phyloP scores from a whole-genome alignment of 176 grass and related monocot genomes.

The Avena eriantha region DNA sequence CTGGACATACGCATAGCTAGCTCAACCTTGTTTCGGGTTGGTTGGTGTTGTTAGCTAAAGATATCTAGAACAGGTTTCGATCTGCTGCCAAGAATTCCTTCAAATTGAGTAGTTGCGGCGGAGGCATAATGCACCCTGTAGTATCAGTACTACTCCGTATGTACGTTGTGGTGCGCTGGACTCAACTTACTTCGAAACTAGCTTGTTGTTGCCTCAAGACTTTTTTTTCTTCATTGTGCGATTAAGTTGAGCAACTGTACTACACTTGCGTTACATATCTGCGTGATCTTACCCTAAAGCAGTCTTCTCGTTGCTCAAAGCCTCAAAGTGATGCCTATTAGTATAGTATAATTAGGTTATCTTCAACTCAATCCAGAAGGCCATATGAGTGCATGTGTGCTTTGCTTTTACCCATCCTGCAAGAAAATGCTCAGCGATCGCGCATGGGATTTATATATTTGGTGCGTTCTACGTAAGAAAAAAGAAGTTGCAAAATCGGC shows the following conservation, averaged over 20 bases:
- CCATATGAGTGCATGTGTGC: background rate
- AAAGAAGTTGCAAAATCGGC: background rate
- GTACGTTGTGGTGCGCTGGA: background rate
- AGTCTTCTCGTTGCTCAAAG: background rate
- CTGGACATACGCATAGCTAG: background rate
- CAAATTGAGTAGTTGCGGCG: background rate
- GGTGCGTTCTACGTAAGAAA: background rate
- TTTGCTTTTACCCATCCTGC: background rate
- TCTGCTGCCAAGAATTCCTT: background rate
- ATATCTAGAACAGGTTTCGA: background rate
- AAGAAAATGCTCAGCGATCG: slow-evolving; percentile 6
- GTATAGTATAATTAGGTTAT: slow-evolving; percentile 25
- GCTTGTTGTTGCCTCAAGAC: background rate
- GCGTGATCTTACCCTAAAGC: slow-evolving; percentile 28
- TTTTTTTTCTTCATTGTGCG: background rate
- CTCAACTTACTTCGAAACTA: background rate
- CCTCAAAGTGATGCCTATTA: background rate
- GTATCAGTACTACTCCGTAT: no score
- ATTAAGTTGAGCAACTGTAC: background rate
- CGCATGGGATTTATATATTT: background rate
- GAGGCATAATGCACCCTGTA: background rate
- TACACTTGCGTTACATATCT: background rate
- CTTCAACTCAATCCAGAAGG: background rate
- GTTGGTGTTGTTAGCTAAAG: background rate
- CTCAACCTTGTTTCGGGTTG: background rate